Percentiles rank a stretch among this genome's conserved stretches.
Conservation (phyloP, 768 basidiomycete species). For the Pleurotus salmoneostramineus region DNA sequence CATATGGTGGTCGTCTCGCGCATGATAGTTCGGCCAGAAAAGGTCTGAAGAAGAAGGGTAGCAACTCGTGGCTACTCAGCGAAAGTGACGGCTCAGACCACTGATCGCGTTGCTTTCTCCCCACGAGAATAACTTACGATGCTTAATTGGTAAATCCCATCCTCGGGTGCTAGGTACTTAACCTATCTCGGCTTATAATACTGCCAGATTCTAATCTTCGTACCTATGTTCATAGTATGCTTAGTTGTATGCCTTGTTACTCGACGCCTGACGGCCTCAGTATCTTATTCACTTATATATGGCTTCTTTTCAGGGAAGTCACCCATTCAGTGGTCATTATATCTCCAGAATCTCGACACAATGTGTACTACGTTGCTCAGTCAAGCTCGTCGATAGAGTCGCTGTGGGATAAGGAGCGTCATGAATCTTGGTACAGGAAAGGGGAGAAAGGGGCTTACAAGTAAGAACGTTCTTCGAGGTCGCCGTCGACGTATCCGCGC, state of each 20-base stretch:
- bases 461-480: background rate
- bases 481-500: background rate
- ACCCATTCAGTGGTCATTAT: background rate
- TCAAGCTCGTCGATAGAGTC: background rate
- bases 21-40: background rate
- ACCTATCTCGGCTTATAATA: background rate
- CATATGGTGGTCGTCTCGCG: background rate
- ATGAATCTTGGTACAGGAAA: background rate
- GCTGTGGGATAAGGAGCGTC: background rate
- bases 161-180: too few species aligned
- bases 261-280: background rate
- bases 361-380: background rate
- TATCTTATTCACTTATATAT: background rate
- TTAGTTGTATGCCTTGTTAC: background rate
- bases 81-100: background rate
- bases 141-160: background rate
- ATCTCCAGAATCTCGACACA: background rate
- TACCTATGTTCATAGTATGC: background rate
- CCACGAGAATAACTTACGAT: background rate
- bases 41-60: background rate
- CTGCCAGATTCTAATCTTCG: background rate
- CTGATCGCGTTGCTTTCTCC: background rate
- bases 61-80: slow-evolving; percentile 1
- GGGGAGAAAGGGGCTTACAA: background rate
- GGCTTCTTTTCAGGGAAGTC: background rate